Conservation (phyloP, 768 basidiomycete species). For the Leccinellum albellum region DNA sequence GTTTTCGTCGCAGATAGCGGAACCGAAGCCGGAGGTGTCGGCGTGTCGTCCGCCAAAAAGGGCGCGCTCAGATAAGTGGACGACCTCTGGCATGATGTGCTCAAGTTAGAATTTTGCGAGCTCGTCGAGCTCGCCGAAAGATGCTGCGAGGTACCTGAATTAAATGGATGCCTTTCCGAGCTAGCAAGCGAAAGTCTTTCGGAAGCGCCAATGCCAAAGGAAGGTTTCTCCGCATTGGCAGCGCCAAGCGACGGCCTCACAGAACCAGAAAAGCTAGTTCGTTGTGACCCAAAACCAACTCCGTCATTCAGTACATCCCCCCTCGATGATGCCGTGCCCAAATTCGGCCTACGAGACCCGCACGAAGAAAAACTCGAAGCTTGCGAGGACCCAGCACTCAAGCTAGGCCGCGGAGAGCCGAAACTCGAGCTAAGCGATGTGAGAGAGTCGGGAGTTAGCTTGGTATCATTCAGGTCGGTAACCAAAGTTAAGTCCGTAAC, state of each 20-base stretch:
- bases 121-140: not conserved
- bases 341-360: conserved; percentile 22
- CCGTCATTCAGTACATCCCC: conserved; percentile 20
- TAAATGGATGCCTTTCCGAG: conserved; percentile 15
- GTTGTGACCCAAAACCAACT: conserved; percentile 19
- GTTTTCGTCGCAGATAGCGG: not conserved
- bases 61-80: not conserved
- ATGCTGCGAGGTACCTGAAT: conserved; percentile 10
- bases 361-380: conserved; percentile 23
- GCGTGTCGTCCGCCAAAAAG: conserved; percentile 18
- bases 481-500: conserved; percentile 22
- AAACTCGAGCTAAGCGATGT: conserved; percentile 24
- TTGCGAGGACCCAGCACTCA: conserved; percentile 30
- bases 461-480: conserved; percentile 24
- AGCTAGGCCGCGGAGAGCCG: conserved; percentile 24
- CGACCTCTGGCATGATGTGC: conserved; percentile 12
- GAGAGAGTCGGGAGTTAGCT: conserved; percentile 24
- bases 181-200: conserved; percentile 18
- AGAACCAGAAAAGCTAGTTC: conserved; percentile 20
- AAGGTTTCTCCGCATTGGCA: conserved; percentile 14
- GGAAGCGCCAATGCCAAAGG: conserved; percentile 10
- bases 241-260: conserved; percentile 17
- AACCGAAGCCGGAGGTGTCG: conserved; percentile 6
- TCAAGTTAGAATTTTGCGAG: conserved; percentile 6
- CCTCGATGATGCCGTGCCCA: conserved; percentile 18